Evolutionary conservation across 176 grass and related monocot species (phyloP), one percentile per base, ranked within the genome.

Genomic region (Rhipidocladum racemiflorum): DNA sequence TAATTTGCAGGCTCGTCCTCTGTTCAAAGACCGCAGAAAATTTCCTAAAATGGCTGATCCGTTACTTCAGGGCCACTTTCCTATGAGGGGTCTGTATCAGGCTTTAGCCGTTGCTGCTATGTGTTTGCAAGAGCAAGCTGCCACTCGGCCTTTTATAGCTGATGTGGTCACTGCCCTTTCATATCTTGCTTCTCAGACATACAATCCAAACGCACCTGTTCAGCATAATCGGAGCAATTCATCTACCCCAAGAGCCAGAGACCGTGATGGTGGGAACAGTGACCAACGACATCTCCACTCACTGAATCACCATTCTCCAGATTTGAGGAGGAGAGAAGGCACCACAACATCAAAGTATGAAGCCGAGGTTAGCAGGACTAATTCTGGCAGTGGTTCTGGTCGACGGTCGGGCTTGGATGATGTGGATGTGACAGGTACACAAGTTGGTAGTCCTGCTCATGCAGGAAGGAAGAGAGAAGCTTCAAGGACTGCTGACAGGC

Each of bases 1-100:
- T 88, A 27, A 80, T 87, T 72, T 86, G 84, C 91, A 96, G 97
- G 97, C 97, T 85, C 97, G 97, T 36, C 93, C 93, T 42, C 78
- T 99, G 68, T 99, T 99, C 80, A 99, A 91, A 86, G 97, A 99
- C 77, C 88, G 97, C 17, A 83, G 93, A 50, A 96, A 93, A 77
- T 99, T 99, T 75, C 87, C 91, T 57, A 95, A 91, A 87, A 99
- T 99, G 93, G 97, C 91, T 43, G 97, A 99, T 84, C 97, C 97
- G 10, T 80, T 86, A 38, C 89, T 99, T 42, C 87, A 90, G 50
- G 89, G 87, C 16, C 69, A 74, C 38, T 99, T 90, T 79, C 97
- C 97, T 24, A 96, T 90, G 93, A 89, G 93, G 68, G 93, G 97
- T 30, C 77, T 99, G 46, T 99, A 99, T 83, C 97, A 99, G 77